A percentile compares a stretch with the other conserved stretches of the same genome.
phyloP scores from a whole-genome alignment of 805 yeast species.

The Candida ulmi region DNA sequence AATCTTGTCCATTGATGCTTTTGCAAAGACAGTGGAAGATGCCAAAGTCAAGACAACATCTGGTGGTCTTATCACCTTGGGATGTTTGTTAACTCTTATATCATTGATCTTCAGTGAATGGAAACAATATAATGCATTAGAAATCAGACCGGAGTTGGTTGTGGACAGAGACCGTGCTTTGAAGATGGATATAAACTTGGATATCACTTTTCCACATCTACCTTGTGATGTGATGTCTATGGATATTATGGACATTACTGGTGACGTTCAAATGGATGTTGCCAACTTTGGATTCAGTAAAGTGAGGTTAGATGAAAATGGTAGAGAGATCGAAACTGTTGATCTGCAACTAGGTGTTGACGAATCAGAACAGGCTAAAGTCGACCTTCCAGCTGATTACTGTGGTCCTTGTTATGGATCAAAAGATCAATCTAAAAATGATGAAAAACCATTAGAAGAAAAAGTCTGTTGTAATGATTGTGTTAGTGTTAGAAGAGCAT shows the following conservation, averaged over 20 bases:
- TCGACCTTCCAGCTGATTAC: slow-evolving; percentile 34
- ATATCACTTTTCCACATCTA: slow-evolving; percentile 73
- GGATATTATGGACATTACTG: slow-evolving; percentile 86
- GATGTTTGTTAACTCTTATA: slow-evolving; percentile 56
- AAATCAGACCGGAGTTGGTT: slow-evolving; percentile 74
- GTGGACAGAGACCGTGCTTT: slow-evolving; percentile 80
- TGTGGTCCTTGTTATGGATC: slow-evolving; percentile 96
- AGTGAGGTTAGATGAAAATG: slow-evolving; percentile 53
- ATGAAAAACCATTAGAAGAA: slow-evolving; percentile 30
- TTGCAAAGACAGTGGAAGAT: slow-evolving; percentile 91
- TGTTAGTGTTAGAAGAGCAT: slow-evolving; percentile 74
- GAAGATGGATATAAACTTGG: slow-evolving; percentile 72
- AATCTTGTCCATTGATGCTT: slow-evolving; percentile 71
- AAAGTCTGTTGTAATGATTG: slow-evolving; percentile 80
- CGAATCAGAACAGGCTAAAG: slow-evolving; percentile 11
- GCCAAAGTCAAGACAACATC: slow-evolving; percentile 82
- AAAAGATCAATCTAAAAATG: slow-evolving; percentile 47
- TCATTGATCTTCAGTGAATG: slow-evolving; percentile 71
- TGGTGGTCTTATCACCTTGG: slow-evolving; percentile 84
- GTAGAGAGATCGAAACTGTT: slow-evolving; percentile 38
- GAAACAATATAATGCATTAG: slow-evolving; percentile 61
- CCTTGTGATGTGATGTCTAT: slow-evolving; percentile 82
- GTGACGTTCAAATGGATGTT: slow-evolving; percentile 75
- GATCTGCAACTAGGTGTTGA: slow-evolving; percentile 38
- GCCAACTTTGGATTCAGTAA: slow-evolving; percentile 65